These are phyloP conservation scores for Nigrospora oryzae DNA, from an alignment of 2,329 filamentous ascomycete genomes.

Conservation along the genomic window DNA sequence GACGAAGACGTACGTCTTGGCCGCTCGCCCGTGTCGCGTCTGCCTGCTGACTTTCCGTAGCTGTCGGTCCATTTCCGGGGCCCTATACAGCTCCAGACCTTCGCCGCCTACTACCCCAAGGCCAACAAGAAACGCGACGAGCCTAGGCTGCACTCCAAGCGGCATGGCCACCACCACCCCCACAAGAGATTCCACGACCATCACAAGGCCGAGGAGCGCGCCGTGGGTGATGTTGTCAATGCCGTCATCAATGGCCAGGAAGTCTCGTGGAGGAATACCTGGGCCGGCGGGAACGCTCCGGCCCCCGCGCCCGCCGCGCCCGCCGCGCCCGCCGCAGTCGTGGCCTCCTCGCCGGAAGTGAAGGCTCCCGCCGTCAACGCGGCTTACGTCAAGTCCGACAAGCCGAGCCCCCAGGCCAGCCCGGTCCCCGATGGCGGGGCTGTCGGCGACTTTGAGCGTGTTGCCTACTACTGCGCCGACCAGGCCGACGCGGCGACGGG, in stretches of 20 bases:
- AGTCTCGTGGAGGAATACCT: slow-evolving; percentile 52
- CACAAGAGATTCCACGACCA: slow-evolving; percentile 33
- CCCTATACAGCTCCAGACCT: slow-evolving; percentile 55
- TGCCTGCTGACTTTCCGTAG: slow-evolving; percentile 28
- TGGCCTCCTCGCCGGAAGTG: slow-evolving; percentile 6
- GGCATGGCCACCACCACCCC: slow-evolving; percentile 42
- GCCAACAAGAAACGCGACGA: slow-evolving; percentile 31
- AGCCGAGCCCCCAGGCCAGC: not conserved
- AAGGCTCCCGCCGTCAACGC: not conserved
- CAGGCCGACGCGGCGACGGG: slow-evolving; percentile 23
- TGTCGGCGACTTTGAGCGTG: slow-evolving; percentile 28
- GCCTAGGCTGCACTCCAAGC: slow-evolving; percentile 21
- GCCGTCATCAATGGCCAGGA: slow-evolving; percentile 51
- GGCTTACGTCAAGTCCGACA: not conserved
- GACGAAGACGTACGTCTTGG: slow-evolving; percentile 55
- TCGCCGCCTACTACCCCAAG: slow-evolving; percentile 59
- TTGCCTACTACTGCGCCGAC: slow-evolving; percentile 35
- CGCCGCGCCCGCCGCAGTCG: slow-evolving; percentile 7
- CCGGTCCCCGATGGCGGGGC: slow-evolving; percentile 5
- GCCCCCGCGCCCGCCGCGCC: slow-evolving; percentile 12
- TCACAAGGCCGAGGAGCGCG: slow-evolving; percentile 36
- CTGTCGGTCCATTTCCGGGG: slow-evolving; percentile 67
- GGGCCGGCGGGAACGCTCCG: slow-evolving; percentile 21
- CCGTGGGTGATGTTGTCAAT: slow-evolving; percentile 34
- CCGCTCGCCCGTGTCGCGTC: not conserved